Conservation (phyloP, 495 filamentous ascomycete species). For the Xylaria sp. region DNA sequence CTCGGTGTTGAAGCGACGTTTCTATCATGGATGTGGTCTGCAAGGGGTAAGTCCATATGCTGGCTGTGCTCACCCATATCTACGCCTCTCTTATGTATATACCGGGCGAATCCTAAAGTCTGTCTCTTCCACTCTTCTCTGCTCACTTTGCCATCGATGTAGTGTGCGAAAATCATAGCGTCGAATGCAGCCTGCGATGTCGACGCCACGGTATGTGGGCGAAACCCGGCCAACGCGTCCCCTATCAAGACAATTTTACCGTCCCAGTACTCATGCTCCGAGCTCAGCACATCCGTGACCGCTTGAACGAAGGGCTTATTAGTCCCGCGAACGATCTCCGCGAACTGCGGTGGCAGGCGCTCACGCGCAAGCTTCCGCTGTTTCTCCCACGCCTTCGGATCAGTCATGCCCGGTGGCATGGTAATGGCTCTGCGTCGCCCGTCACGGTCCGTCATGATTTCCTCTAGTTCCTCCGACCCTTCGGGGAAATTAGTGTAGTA, state of each 20-base stretch:
- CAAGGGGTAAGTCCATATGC: slow-evolving; percentile 45
- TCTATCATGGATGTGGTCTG: slow-evolving; percentile 46
- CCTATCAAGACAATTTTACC: slow-evolving; percentile 62
- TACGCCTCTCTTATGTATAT: slow-evolving; percentile 52
- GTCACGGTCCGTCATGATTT: slow-evolving; percentile 60
- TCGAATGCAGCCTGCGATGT: slow-evolving; percentile 60
- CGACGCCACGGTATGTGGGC: slow-evolving; percentile 62
- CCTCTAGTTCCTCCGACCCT: slow-evolving; percentile 51
- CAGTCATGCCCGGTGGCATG: slow-evolving; percentile 56
- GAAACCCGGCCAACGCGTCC: slow-evolving; percentile 63
- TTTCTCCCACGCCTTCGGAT: slow-evolving; percentile 50
- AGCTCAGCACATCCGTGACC: slow-evolving; percentile 60
- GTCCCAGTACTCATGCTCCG: slow-evolving; percentile 51
- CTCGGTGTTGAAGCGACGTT: slow-evolving; percentile 42
- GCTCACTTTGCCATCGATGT: slow-evolving; percentile 49
- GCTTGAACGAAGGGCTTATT: slow-evolving; percentile 61
- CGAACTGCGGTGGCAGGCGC: slow-evolving; percentile 58
- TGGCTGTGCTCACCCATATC: slow-evolving; percentile 58
- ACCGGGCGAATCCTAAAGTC: slow-evolving; percentile 55
- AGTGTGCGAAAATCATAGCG: slow-evolving; percentile 53
- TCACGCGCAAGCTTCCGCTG: slow-evolving; percentile 51
- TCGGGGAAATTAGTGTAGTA: slow-evolving; percentile 63
- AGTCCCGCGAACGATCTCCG: slow-evolving; percentile 57
- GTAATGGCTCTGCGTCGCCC: slow-evolving; percentile 56
- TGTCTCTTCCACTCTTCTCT: slow-evolving; percentile 51